Conservation (phyloP, 371 early-diverging fungal genomes). For the Mortierella sp. region DNA sequence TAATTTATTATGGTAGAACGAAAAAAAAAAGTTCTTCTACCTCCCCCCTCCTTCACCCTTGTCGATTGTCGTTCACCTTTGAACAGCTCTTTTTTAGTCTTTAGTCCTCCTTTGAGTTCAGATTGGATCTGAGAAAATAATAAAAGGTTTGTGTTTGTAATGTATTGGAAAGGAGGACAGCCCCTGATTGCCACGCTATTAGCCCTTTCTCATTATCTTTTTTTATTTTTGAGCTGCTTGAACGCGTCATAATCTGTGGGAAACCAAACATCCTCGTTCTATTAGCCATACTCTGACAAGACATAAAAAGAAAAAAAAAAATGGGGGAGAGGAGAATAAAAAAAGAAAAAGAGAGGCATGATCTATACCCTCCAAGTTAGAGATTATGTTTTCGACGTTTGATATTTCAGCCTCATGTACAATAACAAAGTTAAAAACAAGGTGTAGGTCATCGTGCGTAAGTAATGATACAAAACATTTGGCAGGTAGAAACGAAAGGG, state of each 20-base stretch:
- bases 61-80: no score
- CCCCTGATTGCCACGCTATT: conserved; percentile 6
- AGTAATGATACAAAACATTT: no score
- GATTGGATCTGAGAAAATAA: neutral
- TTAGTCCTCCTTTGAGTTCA: no score
- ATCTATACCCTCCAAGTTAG: neutral
- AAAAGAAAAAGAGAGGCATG: neutral
- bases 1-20: no score
- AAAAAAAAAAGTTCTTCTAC: no score
- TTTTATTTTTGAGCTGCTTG: neutral
- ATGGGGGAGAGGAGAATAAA: no score
- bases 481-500: neutral
- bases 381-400: neutral
- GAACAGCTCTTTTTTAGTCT: no score
- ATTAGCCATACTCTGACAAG: no score
- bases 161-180: neutral
- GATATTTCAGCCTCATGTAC: no score
- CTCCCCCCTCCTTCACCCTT: no score
- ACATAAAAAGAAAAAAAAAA: neutral
- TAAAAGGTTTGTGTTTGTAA: neutral
- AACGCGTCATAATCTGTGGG: neutral
- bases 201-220: neutral
- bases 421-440: no score
- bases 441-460: no score
- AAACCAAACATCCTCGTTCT: neutral